Evolutionary conservation across 164 flowering plant species (phyloP).

Genomic region (Tinospora cordifolia): DNA sequence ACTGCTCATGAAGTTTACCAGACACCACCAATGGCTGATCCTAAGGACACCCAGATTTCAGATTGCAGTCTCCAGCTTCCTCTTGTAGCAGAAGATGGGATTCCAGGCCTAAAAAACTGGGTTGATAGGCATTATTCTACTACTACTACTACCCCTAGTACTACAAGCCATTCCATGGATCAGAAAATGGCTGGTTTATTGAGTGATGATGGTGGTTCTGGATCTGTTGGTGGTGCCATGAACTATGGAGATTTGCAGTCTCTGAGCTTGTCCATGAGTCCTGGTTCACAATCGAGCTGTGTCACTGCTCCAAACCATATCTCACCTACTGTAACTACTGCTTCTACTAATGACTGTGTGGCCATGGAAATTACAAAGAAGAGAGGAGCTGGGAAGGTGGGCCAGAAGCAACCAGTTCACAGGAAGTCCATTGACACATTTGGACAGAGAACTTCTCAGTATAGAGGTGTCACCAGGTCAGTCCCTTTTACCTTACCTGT

Average conservation of each 20-base stretch:
- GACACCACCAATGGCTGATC: conserved; percentile 21
- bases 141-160: neutral
- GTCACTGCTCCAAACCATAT: conserved; percentile 45
- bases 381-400: conserved; percentile 44
- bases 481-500: neutral
- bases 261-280: conserved; percentile 77
- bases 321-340: conserved; percentile 23
- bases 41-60: conserved; percentile 20
- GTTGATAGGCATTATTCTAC: conserved; percentile 26
- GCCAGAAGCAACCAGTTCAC: conserved; percentile 51
- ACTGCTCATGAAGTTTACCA: conserved; percentile 34
- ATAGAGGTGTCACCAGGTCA: conserved; percentile 91
- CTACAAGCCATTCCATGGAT: conserved; percentile 23
- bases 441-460: conserved; percentile 92
- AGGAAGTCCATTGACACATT: conserved; percentile 68
- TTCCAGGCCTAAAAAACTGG: conserved; percentile 42
- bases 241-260: conserved; percentile 64
- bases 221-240: conserved; percentile 26
- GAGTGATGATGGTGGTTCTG: conserved; percentile 29
- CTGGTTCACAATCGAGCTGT: conserved; percentile 73
- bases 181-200: conserved; percentile 25
- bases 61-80: conserved; percentile 21
- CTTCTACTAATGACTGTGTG: conserved; percentile 16
- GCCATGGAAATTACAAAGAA: conserved; percentile 48
- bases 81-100: conserved; percentile 26